Evolutionary conservation across 2,329 filamentous ascomycete genomes (phyloP), one percentile per base, ranked within the genome.

Genomic region (Furcasterigmium sp.): DNA sequence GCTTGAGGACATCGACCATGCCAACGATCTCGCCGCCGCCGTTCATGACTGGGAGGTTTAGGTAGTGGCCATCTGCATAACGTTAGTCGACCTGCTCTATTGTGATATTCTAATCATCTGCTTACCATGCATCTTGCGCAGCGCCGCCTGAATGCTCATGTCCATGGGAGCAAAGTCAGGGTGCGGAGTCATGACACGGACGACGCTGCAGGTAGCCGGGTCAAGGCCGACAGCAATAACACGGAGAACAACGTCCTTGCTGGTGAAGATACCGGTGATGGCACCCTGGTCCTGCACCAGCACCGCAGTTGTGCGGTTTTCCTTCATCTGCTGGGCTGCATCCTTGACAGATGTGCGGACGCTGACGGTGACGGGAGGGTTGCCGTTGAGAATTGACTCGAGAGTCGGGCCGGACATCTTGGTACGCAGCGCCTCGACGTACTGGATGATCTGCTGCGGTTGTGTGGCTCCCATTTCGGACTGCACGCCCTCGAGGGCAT

Each of bases 391-490:
- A 21, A 98, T 93, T 7, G 89, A 89, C 68, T 98, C 93, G 17
- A 98, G 76, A 1, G 93, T 98, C 15, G 93, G 93, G 3, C 93
- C 93, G 28, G 93, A 97, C 93, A 98, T 98, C 68, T 97, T 96
- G 59, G 80, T 81, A 41, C 93, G 83, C 50, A 98, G 78, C 38
- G 93, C 91, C 71, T 98, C 93, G 25, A 98, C 93, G 58, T 98
- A 98, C 65, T 96, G 91, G 57, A 98, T 98, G 56, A 98, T 95
- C 68, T 97, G 93, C 67, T 96, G 91, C 11, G 93, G 93, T 64
- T 98, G 93, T 60, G 87, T 95, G 41, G 91, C 86, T 32, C 93
- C 93, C 28, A 98, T 76, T 66, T 98, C 93, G 2, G 91, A 95
- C 68, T 98, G 93, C 3, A 98, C 93, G 64, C 93, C 93, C 68